phyloP scores from a whole-genome alignment of 306 rosid species.

The Cicer chorassanicum region DNA sequence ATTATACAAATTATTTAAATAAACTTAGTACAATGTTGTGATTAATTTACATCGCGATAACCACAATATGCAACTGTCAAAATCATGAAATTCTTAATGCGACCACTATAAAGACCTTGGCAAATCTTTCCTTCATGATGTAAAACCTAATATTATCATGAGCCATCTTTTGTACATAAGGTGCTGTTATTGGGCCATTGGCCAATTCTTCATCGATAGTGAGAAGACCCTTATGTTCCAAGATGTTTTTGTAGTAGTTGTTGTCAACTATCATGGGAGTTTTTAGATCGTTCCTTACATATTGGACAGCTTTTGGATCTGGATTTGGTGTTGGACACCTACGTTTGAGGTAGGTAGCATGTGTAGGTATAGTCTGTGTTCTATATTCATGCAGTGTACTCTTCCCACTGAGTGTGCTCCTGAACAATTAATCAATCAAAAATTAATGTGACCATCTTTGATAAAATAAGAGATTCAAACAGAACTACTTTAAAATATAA shows the following conservation, averaged over 20 bases:
- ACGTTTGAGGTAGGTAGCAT: slow-evolving; percentile 62
- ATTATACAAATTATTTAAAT: too few species aligned
- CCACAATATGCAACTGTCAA: too few species aligned
- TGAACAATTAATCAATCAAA: not conserved
- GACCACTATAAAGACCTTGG: too few species aligned
- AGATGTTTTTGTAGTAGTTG: slow-evolving; percentile 70
- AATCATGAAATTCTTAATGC: too few species aligned
- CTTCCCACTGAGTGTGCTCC: slow-evolving; percentile 94
- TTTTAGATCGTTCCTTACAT: slow-evolving; percentile 64
- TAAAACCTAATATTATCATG: slow-evolving; percentile 45
- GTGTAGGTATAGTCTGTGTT: slow-evolving; percentile 61
- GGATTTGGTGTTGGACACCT: slow-evolving; percentile 82
- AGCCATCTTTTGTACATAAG: slow-evolving; percentile 77
- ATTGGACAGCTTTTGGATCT: slow-evolving; percentile 57
- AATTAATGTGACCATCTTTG: not conserved
- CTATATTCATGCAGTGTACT: slow-evolving; percentile 71
- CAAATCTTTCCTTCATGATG: too few species aligned
- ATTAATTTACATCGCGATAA: too few species aligned
- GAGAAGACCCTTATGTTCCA: slow-evolving; percentile 71
- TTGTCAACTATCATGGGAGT: slow-evolving; percentile 85
- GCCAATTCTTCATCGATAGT: slow-evolving; percentile 64
- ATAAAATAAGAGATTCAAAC: not conserved
- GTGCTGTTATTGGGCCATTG: slow-evolving; percentile 64
- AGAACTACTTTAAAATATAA: not conserved
- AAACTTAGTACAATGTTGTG: too few species aligned